phyloP scores from a whole-genome alignment of 129 eudicot species.

The Silybum marianum region DNA sequence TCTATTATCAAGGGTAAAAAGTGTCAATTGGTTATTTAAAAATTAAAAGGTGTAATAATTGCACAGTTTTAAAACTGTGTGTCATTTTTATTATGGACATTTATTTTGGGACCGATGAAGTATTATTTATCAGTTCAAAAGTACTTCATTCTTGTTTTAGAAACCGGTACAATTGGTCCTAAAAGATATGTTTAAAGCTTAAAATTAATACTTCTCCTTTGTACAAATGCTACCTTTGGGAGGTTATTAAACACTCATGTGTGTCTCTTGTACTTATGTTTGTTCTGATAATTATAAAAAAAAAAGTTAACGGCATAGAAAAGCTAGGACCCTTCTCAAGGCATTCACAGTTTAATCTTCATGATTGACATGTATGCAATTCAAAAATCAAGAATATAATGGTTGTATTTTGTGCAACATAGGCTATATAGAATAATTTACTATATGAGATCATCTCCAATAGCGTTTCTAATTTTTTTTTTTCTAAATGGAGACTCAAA shows the following conservation, averaged over 20 bases:
- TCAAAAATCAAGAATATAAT: neutral
- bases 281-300: neutral
- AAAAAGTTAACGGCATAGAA: neutral
- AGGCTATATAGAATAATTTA: neutral
- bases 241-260: neutral
- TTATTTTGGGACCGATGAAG: no score
- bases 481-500: no score
- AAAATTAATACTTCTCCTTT: neutral
- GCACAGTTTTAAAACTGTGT: no score
- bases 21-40: no score
- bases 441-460: no score
- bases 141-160: neutral
- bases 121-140: neutral
- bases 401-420: neutral
- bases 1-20: no score
- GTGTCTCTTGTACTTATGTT: neutral
- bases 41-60: no score
- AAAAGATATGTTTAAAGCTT: neutral
- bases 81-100: no score
- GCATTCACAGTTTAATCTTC: neutral
- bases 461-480: no score
- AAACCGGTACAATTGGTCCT: neutral
- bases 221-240: neutral
- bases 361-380: neutral
- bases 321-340: neutral